phyloP scores from a whole-genome alignment of 176 grass and related monocot species.

The Aegilops umbellulata region DNA sequence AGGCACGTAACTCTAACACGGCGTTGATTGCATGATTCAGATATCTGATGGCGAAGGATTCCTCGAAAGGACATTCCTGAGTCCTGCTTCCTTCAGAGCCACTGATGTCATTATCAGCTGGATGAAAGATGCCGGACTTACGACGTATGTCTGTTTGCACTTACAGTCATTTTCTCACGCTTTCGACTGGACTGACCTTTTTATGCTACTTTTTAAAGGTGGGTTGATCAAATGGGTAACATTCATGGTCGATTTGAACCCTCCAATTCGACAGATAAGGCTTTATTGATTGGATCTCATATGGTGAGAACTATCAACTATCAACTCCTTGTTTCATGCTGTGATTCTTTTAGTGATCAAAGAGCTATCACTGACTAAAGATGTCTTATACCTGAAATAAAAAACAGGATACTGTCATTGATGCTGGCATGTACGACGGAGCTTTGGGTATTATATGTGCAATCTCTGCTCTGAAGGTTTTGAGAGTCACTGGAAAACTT shows the following conservation, averaged over 20 bases:
- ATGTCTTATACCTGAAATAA: background rate
- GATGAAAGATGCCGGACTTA: constrained; percentile 96
- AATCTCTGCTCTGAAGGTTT: constrained; percentile 91
- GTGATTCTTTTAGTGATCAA: background rate
- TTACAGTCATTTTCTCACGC: background rate
- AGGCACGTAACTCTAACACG: constrained; percentile 20
- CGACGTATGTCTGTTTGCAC: constrained; percentile 44
- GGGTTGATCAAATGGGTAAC: constrained; percentile 98
- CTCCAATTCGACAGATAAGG: constrained; percentile 40
- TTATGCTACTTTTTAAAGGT: constrained; percentile 35
- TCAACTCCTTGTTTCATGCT: background rate
- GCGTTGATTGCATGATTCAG: constrained; percentile 37
- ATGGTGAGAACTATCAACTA: constrained; percentile 33
- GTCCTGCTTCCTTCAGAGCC: constrained; percentile 75
- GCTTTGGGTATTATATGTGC: constrained; percentile 70
- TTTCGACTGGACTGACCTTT: background rate
- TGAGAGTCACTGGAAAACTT: constrained; percentile 64
- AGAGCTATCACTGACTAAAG: background rate
- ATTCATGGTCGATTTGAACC: constrained; percentile 67
- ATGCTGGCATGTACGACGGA: constrained; percentile 95
- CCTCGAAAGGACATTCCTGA: constrained; percentile 95
- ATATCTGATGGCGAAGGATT: constrained; percentile 86
- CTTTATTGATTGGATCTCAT: constrained; percentile 86
- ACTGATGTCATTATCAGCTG: constrained; percentile 65
- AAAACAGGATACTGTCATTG: constrained; percentile 88